phyloP scores from a whole-genome alignment of 352 stramenopile genomes.

The Phytophthora capsici region DNA sequence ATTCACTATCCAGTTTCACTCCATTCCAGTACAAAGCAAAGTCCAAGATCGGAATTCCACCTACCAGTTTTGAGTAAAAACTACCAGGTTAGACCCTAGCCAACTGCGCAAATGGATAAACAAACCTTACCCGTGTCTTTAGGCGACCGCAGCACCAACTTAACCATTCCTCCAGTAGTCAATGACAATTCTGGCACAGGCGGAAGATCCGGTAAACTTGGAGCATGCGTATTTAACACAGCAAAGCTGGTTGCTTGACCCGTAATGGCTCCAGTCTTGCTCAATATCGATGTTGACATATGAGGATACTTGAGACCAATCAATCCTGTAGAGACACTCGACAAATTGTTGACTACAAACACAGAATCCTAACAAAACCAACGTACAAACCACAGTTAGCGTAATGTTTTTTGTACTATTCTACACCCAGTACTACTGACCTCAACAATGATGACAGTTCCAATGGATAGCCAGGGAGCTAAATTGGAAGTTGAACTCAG shows the following conservation, averaged over 20 bases:
- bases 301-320: slow-evolving; percentile 42
- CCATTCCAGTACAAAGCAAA: slow-evolving; percentile 56
- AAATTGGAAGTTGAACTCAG: slow-evolving; percentile 52
- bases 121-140: slow-evolving; percentile 47
- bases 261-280: slow-evolving; percentile 28
- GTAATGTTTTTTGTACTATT: neutral
- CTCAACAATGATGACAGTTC: slow-evolving; percentile 45
- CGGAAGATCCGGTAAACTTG: slow-evolving; percentile 42
- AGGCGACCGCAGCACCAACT: slow-evolving; percentile 34
- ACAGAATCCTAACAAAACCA: slow-evolving; percentile 18
- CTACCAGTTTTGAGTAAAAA: slow-evolving; percentile 15
- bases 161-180: slow-evolving; percentile 55
- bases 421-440: slow-evolving; percentile 17
- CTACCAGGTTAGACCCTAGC: neutral
- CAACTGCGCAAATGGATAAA: neutral
- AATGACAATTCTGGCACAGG: slow-evolving; percentile 36
- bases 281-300: slow-evolving; percentile 32
- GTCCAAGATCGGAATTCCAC: slow-evolving; percentile 52
- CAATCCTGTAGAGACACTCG: slow-evolving; percentile 32
- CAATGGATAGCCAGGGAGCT: slow-evolving; percentile 30
- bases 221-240: slow-evolving; percentile 39
- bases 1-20: slow-evolving; percentile 20
- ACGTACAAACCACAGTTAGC: neutral
- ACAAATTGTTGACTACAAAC: slow-evolving; percentile 51
- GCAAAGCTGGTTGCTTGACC: slow-evolving; percentile 39